Conservation (phyloP, 2,329 filamentous ascomycete genomes). For the Penicillium polonicum region DNA sequence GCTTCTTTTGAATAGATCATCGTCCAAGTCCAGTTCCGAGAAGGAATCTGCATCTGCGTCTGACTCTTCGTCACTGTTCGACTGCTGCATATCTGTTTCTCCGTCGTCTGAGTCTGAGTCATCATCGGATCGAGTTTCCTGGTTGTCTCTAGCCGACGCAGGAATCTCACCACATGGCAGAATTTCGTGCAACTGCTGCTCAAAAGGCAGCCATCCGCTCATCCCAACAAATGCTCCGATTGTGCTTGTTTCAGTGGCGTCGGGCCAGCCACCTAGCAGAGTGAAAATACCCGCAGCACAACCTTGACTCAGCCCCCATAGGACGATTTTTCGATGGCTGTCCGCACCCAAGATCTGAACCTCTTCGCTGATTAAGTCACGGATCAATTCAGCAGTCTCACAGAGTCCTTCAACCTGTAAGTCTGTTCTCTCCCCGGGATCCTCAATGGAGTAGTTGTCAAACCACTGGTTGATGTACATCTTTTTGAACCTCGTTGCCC, state of each 20-base stretch:
- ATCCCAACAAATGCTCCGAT: constrained; percentile 51
- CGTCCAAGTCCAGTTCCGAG: neutral
- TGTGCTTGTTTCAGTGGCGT: neutral
- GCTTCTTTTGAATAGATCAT: neutral
- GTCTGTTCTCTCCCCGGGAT: constrained; percentile 44
- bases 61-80: neutral
- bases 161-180: constrained; percentile 10
- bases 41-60: constrained; percentile 7
- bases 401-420: constrained; percentile 48
- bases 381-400: constrained; percentile 42
- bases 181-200: constrained; percentile 30
- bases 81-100: neutral
- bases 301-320: constrained; percentile 56
- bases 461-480: constrained; percentile 54
- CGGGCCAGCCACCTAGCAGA: constrained; percentile 42
- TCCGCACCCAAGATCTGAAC: constrained; percentile 23
- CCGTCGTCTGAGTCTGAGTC: neutral
- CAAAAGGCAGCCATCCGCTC: constrained; percentile 49
- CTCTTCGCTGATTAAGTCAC: constrained; percentile 39
- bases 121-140: neutral
- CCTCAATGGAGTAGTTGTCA: constrained; percentile 45
- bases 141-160: neutral
- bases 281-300: constrained; percentile 49
- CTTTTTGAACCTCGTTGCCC: constrained; percentile 46
- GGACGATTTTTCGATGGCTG: constrained; percentile 43